Base-by-base conservation (phyloP, 345 rosid genomes). In the Chamaenerion angustifolium region DNA sequence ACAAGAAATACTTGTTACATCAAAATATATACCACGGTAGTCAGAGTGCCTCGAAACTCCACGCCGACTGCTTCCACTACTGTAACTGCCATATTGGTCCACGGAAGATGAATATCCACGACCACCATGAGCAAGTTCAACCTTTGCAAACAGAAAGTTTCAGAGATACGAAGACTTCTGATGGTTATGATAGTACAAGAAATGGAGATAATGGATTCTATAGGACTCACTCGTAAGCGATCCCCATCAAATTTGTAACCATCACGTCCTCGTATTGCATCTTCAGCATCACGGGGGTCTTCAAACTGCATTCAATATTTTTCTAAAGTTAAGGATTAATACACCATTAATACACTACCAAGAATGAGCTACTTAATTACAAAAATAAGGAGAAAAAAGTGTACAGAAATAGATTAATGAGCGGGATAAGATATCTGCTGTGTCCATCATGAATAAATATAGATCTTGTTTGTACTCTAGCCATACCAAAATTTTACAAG, bases 221-320 rank as follows among this genome's bases (percentile, higher is more conserved):
- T 13, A 6, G 16, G 11, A 81, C 94, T 68, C 46, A 92, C 98
- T 56, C 98, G 70, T 42, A 92, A 47, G 7, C 82, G 75, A 57
- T 66, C 66, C 3, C 96, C 96, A 77, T 84, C 96, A 65, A 92
- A 92, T 1, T 82, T 70, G 62, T 77, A 92, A 9, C 98, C 98
- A 78, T 92, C 98, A 2, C 95, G 78, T 45, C 94, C 95, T 37
- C 62, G 60, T 47, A 92, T 79, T 12, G 98, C 98, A 72, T 92
- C 95, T 52, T 87, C 94, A 48, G 98, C 98, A 68, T 92, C 96
- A 41, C 84, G 94, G 65, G 81, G 69, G 69, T 92, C 96, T 64
- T 82, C 93, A 69, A 84, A 92, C 96, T 92, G 56, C 50, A 68
- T 50, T 17, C 42, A 41, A 56, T 40, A 50, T 6, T 5, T 43